Conservation (phyloP, 805 yeast genomes). For the Metschnikowia lunata region DNA sequence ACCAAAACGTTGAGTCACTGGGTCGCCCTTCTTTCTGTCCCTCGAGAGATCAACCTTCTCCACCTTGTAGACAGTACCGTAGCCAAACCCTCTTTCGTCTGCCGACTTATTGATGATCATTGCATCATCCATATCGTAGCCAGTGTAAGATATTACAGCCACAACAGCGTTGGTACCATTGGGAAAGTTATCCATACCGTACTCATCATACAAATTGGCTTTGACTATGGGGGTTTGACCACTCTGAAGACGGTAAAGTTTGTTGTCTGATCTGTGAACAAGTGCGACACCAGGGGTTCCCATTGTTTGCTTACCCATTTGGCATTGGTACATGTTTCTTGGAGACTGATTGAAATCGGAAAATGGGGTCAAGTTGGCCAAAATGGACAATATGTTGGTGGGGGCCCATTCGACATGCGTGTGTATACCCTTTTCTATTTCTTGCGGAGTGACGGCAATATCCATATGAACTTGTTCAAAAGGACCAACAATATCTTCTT, state of each 20-base stretch:
- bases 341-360: constrained; percentile 99
- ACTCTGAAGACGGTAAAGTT: constrained; percentile 83
- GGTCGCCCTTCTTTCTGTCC: constrained; percentile 86
- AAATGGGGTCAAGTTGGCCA: constrained; percentile 96
- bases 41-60: constrained; percentile 82
- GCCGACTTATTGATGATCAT: constrained; percentile 97
- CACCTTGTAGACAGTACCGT: constrained; percentile 93
- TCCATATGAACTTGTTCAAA: constrained; percentile 97
- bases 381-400: constrained; percentile 87
- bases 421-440: constrained; percentile 76
- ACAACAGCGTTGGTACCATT: constrained; percentile 98
- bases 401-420: constrained; percentile 94
- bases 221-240: constrained; percentile 98
- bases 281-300: constrained; percentile 99
- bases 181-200: constrained; percentile 98
- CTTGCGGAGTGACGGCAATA: constrained; percentile 90
- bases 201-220: constrained; percentile 88
- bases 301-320: constrained; percentile 99
- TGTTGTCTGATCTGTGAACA: constrained; percentile 89
- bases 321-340: constrained; percentile 99
- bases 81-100: constrained; percentile 96
- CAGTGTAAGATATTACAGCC: constrained; percentile 97
- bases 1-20: constrained; percentile 90
- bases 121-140: constrained; percentile 99
- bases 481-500: constrained; percentile 88